Evolutionary conservation across 2,329 filamentous ascomycete species (phyloP), one percentile per base, ranked within the genome.

Genomic region (Ilyonectria mors-panacis): DNA sequence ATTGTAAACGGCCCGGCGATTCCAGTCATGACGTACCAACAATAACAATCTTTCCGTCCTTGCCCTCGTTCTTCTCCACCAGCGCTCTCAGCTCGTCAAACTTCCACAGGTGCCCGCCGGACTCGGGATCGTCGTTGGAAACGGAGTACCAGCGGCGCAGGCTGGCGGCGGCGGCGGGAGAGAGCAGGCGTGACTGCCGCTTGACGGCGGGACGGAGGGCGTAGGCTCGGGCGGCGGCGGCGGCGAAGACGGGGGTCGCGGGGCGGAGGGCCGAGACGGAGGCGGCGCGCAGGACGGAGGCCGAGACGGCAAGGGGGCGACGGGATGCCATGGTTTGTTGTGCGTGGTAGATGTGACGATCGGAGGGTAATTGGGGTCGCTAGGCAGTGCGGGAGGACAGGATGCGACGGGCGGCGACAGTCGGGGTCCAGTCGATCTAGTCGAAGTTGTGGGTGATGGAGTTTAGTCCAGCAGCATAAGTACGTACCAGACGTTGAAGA

Each of bases 61-160:
- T 62, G 17, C 67, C 66, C 70, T 39, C 4, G 15, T n/a, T n/a
- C 67, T 28, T 76, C 71, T 67, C 72, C 6, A 77, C 76, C 30
- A 82, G 75, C n/a, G 79, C 75, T 77, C 83, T 78, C 19, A 88
- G 72, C 79, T 88, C 84, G 63, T 84, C 80, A 74, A 88, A 89
- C 8, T 71, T 77, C 81, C 85, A 89, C 10, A 82, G 75, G 73
- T 82, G 86, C 73, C 74, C 82, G 9, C 68, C 68, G 13, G 63
- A 55, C 5, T 58, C 47, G 2, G 17, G 17, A 3, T 74, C 73
- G 4, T 64, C 53, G 4, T 64, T 60, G 26, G 67, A 39, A 12
- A 53, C n/a, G n/a, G 65, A 75, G 69, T 55, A 70, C 57, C 66
- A 61, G 19, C 42, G 45, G 28, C 67, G 68, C 28, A 60, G 59